phyloP scores from a whole-genome alignment of 176 grass and related monocot genomes.

The Elymus sibiricus region DNA sequence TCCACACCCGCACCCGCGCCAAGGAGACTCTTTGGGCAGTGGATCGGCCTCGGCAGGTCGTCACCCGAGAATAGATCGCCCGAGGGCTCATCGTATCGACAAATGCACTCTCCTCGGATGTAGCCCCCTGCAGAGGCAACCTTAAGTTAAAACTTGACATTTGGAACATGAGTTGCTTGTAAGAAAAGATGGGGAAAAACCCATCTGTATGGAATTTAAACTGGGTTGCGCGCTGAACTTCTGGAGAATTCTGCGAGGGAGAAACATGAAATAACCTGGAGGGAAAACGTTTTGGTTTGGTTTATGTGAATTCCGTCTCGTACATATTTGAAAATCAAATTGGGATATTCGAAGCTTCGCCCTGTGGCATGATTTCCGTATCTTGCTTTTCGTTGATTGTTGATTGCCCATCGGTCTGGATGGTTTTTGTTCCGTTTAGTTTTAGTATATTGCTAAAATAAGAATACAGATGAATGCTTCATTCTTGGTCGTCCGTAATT shows the following conservation, averaged over 20 bases:
- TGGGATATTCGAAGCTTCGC: slow-evolving; percentile 19
- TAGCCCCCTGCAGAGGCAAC: slow-evolving; percentile 21
- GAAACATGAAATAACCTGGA: slow-evolving; percentile 34
- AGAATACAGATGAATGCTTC: background rate
- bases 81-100: slow-evolving; percentile 37
- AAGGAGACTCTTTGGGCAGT: slow-evolving; percentile 52
- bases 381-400: background rate
- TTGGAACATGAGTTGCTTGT: slow-evolving; percentile 39
- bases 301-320: slow-evolving; percentile 50
- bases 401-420: background rate
- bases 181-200: slow-evolving; percentile 40
- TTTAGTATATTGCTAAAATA: background rate
- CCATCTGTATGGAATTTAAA: slow-evolving; percentile 42
- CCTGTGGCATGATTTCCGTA: background rate
- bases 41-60: slow-evolving; percentile 32
- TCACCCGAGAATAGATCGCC: slow-evolving; percentile 45
- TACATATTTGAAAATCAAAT: slow-evolving; percentile 58
- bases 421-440: background rate
- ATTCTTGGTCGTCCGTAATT: background rate
- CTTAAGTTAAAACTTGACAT: slow-evolving; percentile 14
- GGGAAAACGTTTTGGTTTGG: slow-evolving; percentile 39
- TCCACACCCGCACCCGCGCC: background rate
- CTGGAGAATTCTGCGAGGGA: slow-evolving; percentile 20
- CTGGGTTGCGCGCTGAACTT: slow-evolving; percentile 16
- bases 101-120: slow-evolving; percentile 59